Conservation (phyloP, 352 stramenopile genomes). For the Globisporangium barbulae region DNA sequence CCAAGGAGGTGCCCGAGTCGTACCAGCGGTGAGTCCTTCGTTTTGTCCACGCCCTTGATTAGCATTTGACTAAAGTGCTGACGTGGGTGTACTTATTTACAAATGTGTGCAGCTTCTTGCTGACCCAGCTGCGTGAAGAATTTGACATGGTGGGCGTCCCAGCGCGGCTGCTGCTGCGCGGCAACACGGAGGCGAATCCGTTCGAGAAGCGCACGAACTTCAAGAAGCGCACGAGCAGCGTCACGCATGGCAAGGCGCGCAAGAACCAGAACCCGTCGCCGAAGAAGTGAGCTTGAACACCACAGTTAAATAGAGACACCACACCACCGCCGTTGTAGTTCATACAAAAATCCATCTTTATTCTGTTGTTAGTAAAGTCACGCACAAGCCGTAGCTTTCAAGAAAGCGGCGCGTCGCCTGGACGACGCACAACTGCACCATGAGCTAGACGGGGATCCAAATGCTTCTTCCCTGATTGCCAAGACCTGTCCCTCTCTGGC, state of each 20-base stretch:
- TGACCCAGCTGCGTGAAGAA: constrained; percentile 76
- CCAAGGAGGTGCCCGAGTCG: constrained; percentile 63
- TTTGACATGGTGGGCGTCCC: constrained; percentile 85
- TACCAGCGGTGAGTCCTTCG: constrained; percentile 56
- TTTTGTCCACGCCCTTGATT: not conserved
- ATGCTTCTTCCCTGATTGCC: no score
- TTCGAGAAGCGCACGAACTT: constrained; percentile 85
- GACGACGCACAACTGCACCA: not conserved
- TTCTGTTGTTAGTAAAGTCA: not conserved
- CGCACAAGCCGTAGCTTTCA: not conserved
- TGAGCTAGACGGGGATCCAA: no score
- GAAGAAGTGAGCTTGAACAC: constrained; percentile 6
- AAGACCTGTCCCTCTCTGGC: no score
- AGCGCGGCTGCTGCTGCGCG: constrained; percentile 66
- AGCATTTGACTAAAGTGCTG: no score
- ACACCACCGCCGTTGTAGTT: not conserved
- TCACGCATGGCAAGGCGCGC: constrained; percentile 57
- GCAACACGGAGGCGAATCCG: constrained; percentile 72
- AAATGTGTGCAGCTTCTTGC: constrained; percentile 41
- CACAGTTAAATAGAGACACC: constrained; percentile 1
- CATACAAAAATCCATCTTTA: constrained; percentile 4
- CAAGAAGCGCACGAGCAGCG: constrained; percentile 67
- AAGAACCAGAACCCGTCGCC: constrained; percentile 11
- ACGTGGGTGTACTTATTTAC: not conserved
- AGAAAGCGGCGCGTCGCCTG: no score